phyloP scores from a whole-genome alignment of 345 rosid species.

The Rhodamnia argentea region DNA sequence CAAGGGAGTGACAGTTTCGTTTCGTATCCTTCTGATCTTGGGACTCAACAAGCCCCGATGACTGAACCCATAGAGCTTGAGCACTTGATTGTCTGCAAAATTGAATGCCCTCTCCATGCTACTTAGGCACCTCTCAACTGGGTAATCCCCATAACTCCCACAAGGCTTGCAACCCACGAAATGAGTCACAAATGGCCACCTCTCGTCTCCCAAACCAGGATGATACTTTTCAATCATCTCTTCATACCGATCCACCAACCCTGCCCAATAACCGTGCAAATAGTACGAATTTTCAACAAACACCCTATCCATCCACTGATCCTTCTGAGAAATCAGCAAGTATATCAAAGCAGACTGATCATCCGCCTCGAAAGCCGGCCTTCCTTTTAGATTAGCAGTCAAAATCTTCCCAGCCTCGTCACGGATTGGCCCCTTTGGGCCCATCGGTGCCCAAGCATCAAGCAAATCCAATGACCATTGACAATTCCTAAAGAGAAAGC shows the following conservation, averaged over 20 bases:
- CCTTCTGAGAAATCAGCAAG: slow-evolving; percentile 70
- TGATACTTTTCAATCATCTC: slow-evolving; percentile 95
- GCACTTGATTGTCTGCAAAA: slow-evolving; percentile 92
- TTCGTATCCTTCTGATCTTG: slow-evolving; percentile 82
- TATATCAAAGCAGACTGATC: slow-evolving; percentile 95
- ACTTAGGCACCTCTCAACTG: slow-evolving; percentile 73
- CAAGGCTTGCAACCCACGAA: slow-evolving; percentile 96
- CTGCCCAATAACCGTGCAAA: slow-evolving; percentile 92
- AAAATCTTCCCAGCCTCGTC: slow-evolving; percentile 91
- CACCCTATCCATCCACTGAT: slow-evolving; percentile 79
- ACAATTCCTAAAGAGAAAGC: slow-evolving; percentile 83
- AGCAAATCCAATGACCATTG: slow-evolving; percentile 94
- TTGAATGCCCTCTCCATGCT: slow-evolving; percentile 97
- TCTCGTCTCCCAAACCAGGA: slow-evolving; percentile 89
- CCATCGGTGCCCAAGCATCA: slow-evolving; percentile 96
- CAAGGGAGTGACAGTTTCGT: slow-evolving; percentile 66
- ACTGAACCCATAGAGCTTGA: slow-evolving; percentile 74
- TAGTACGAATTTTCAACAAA: slow-evolving; percentile 84
- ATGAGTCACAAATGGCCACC: slow-evolving; percentile 96
- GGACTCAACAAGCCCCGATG: slow-evolving; percentile 91
- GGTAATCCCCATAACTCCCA: slow-evolving; percentile 94
- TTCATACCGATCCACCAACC: slow-evolving; percentile 83
- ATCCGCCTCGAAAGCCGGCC: slow-evolving; percentile 89
- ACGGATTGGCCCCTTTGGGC: slow-evolving; percentile 73
- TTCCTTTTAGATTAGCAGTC: slow-evolving; percentile 73